Evolutionary conservation across 176 grass and related monocot species (phyloP), one percentile per base, ranked within the genome.

Genomic region (Pharus latifolius): DNA sequence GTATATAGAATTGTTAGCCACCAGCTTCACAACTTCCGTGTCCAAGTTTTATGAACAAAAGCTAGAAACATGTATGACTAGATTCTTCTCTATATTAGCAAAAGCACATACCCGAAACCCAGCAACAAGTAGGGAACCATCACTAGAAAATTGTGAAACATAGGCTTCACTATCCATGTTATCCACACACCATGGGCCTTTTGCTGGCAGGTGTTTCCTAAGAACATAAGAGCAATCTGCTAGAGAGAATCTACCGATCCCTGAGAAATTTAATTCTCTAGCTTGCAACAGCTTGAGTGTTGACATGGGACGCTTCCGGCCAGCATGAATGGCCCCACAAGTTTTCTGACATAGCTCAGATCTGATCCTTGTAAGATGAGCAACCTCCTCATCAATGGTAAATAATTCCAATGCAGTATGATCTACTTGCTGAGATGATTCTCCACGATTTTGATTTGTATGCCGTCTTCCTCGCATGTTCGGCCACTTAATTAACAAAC

Each of bases 121-220:
- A 25, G 70, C 83, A 34, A 97, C 71, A 22, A 97, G 85, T 50
- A 90, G 20, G 0, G 94, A 97, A 17, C 94, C 94, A 55, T 97
- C 94, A 17, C 25, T 37, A 9, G 94, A 97, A 70, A 92, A 97
- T 42, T 87, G 88, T 14, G 94, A 92, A 16, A 92, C 80, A 49
- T 97, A 97, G 17, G 86, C 94, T 77, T 92, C 89, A 51, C 94
- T 97, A 4, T 85, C 61, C 65, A 87, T 69, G 34, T 77, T 51
- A 26, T 97, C 86, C 7, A 85, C 50, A 12, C 29, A 17, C 77
- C 80, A 85, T 0, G 89, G 83, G 6, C 76, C 75, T 26, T 83
- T 82, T 4, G 63, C 24, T 4, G 93, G 93, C 24, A 92, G 24
- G 56, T 83, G 82, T 20, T 33, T 79, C 7, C 89, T 46, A 10